Evolutionary conservation across 164 flowering plant genomes (phyloP), one percentile per base, ranked within the genome.

Genomic region (Platanus orientalis): DNA sequence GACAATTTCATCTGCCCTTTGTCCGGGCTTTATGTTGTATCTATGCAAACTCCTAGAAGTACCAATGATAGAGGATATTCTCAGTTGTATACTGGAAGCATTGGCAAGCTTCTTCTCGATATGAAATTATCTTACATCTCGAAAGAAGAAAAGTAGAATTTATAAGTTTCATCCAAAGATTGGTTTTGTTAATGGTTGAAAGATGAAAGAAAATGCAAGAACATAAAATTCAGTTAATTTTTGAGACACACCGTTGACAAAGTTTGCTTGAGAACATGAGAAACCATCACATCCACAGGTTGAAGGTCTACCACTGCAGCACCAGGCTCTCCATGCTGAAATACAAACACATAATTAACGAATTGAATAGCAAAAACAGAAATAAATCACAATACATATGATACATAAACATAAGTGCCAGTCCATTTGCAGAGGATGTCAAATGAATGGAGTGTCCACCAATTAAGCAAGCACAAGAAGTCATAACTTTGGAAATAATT

Each of bases 281-380:
- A 81, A 58, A 90, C 91, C 62, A 90, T 79, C 66, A 82, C 72
- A 75, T 94, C 96, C 63, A 89, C 96, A 58, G 91, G 83, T 61
- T 81, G 91, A 63, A 89, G 60, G 67, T 93, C 96, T 7, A 71
- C 86, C 63, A 89, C 91, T 69, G 91, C 96, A 69, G 91, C 96
- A 71, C 98, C 98, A 64, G 96, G 93, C 74, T 94, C 98, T 29
- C 98, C 97, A 81, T 94, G 97, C 98, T 94, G 87, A 60, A 65
- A 83, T 25, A 61, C 17, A 42, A 64, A 62, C 59, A 26, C 48
- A 51, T 7, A 23, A 51, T 64, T 16, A 55, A 25, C 28, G 11
- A 25, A 32, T 25, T 10, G 12, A 49, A 29, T 21, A 55, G 32
- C 5, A 23, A 53, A 53, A 53, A 10, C 10, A 0, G 50, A 32